These are phyloP conservation scores for Chenopodium berlandieri DNA, from an alignment of 148 eudicot genomes.

Conservation along the genomic window DNA sequence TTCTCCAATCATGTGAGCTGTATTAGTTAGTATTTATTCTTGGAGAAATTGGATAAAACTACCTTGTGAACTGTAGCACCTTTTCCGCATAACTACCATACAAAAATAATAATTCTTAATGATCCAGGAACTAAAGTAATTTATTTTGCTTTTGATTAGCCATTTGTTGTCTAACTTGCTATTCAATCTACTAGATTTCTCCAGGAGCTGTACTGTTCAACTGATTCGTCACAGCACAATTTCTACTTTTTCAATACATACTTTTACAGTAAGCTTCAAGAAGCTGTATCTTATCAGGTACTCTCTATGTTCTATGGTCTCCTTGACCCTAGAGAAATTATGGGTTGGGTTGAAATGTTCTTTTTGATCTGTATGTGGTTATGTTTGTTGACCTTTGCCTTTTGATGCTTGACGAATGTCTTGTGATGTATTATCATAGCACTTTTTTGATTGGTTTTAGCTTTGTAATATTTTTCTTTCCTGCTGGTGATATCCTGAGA, in stretches of 20 bases:
- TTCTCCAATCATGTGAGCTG: background rate
- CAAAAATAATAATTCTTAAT: no score
- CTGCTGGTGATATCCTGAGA: background rate
- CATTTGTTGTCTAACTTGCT: conserved; percentile 13
- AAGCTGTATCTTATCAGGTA: conserved; percentile 61
- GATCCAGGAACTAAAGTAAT: no score
- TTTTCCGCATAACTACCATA: no score
- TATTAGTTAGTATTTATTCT: background rate
- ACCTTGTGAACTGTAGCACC: no score
- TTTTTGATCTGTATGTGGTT: background rate
- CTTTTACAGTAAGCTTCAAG: conserved; percentile 78
- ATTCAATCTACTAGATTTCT: conserved; percentile 53
- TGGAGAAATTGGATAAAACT: no score
- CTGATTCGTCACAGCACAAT: conserved; percentile 33
- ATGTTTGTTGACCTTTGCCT: background rate
- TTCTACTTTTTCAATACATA: conserved; percentile 86
- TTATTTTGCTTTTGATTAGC: conserved; percentile 7
- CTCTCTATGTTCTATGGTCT: conserved; percentile 7
- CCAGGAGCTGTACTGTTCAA: conserved; percentile 42
- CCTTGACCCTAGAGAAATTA: background rate
- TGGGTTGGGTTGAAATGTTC: background rate
- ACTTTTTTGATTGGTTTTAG: background rate
- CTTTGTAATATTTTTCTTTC: background rate
- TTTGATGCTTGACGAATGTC: background rate
- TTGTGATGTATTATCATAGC: background rate